Evolutionary conservation across 306 rosid species (phyloP).

Genomic region (Cercis canadensis): DNA sequence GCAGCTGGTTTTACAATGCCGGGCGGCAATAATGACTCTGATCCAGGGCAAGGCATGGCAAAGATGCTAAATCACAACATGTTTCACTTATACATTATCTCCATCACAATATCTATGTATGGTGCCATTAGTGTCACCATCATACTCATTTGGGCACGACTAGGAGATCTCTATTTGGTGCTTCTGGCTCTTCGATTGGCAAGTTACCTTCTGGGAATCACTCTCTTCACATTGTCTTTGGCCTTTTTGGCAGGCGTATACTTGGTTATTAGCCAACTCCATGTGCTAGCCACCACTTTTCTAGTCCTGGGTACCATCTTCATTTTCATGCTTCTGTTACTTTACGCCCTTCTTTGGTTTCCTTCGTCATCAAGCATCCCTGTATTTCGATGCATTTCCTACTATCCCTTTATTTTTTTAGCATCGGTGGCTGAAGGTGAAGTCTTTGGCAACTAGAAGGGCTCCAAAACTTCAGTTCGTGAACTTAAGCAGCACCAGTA

Average conservation of each 20-base stretch:
- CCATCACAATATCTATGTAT: slow-evolving; percentile 38
- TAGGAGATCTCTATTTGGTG: slow-evolving; percentile 22
- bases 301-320: not conserved
- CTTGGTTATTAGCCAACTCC: slow-evolving; percentile 17
- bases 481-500: no score
- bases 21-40: slow-evolving; percentile 17
- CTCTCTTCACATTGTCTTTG: slow-evolving; percentile 29
- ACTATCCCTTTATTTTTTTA: not conserved
- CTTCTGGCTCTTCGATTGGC: not conserved
- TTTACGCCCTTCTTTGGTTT: slow-evolving; percentile 11
- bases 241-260: slow-evolving; percentile 46
- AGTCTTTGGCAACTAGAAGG: no score
- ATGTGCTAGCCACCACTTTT: slow-evolving; percentile 22
- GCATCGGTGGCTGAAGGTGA: not conserved
- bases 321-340: not conserved
- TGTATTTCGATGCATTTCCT: not conserved
- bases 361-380: not conserved
- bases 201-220: slow-evolving; percentile 28
- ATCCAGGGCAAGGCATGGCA: not conserved
- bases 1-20: slow-evolving; percentile 42
- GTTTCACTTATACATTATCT: slow-evolving; percentile 24
- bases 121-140: slow-evolving; percentile 28
- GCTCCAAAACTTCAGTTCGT: no score
- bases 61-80: not conserved
- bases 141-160: slow-evolving; percentile 35